Percentiles rank a stretch among this genome's conserved stretches.
phyloP scores from a whole-genome alignment of 2,329 filamentous ascomycete species.

The Fusarium chlamydosporum region DNA sequence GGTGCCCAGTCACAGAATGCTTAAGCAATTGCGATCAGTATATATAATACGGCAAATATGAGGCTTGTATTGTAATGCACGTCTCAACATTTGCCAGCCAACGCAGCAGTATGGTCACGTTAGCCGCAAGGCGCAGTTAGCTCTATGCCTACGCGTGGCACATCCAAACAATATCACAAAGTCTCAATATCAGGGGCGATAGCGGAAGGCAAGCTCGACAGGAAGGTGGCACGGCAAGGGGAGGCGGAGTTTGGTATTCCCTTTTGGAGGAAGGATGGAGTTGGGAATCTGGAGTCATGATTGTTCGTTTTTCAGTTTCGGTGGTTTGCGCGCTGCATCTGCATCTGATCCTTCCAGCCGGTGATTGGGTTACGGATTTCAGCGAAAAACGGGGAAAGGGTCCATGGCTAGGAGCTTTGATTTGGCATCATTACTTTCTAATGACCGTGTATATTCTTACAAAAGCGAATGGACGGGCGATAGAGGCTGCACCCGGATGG shows the following conservation, averaged over 20 bases:
- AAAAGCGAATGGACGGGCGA: conserved; percentile 47
- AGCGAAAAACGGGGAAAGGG: conserved; percentile 49
- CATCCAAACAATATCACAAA: conserved; percentile 9
- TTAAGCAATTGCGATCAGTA: conserved; percentile 51
- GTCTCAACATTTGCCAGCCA: conserved; percentile 12
- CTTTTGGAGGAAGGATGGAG: conserved; percentile 51
- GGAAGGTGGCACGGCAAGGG: conserved; percentile 30
- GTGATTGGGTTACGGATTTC: conserved; percentile 49
- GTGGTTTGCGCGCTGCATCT: conserved; percentile 53
- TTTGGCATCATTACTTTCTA: conserved; percentile 53
- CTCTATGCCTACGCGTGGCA: conserved; percentile 15
- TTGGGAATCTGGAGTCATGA: conserved; percentile 54
- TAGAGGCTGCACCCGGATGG: conserved; percentile 45
- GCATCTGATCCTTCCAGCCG: conserved; percentile 51
- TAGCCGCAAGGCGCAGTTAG: conserved; percentile 1
- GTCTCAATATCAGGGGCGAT: conserved; percentile 11
- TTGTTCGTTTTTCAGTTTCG: conserved; percentile 53
- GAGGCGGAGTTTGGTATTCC: conserved; percentile 51
- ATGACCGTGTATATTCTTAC: conserved; percentile 52
- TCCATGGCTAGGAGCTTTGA: conserved; percentile 50
- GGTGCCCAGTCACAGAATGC: conserved; percentile 68
- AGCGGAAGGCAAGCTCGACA: conserved; percentile 18
- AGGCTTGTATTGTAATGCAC: conserved; percentile 11
- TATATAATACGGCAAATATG: conserved; percentile 22
- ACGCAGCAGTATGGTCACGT: conserved; percentile 1